These are phyloP conservation scores for Picea engelmannii DNA, from an alignment of 83 land plant species.

Conservation along the genomic window DNA sequence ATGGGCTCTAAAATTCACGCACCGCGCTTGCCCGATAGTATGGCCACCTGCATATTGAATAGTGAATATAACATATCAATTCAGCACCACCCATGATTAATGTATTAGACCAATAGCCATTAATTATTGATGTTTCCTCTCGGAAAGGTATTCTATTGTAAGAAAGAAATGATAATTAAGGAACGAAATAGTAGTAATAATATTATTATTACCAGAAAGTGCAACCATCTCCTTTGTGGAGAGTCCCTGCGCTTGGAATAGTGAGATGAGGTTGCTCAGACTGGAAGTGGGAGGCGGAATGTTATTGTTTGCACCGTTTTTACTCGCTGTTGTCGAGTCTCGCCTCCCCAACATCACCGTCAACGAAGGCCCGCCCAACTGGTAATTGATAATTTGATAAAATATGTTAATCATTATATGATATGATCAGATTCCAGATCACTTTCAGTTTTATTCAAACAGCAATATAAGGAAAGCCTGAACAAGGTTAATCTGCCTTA, in stretches of 20 bases:
- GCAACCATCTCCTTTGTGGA: constrained; percentile 12
- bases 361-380: constrained; percentile 11
- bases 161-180: too few species aligned
- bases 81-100: background rate
- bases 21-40: constrained; percentile 19
- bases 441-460: too few species aligned
- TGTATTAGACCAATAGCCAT: background rate
- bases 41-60: constrained; percentile 3
- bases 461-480: too few species aligned
- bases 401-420: too few species aligned
- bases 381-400: too few species aligned
- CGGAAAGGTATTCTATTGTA: too few species aligned
- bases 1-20: constrained; percentile 15
- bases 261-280: too few species aligned
- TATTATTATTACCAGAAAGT: constrained; percentile 4
- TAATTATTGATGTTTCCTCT: too few species aligned
- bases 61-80: background rate
- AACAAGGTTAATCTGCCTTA: too few species aligned
- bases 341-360: constrained; percentile 17
- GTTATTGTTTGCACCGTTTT: constrained; percentile 1
- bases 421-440: too few species aligned
- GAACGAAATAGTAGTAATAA: too few species aligned
- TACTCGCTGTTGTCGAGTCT: constrained; percentile 19
- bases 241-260: constrained; percentile 4
- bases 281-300: background rate